Base-by-base conservation (phyloP, 208 protist genomes). In the Wallacemonas sp. region DNA sequence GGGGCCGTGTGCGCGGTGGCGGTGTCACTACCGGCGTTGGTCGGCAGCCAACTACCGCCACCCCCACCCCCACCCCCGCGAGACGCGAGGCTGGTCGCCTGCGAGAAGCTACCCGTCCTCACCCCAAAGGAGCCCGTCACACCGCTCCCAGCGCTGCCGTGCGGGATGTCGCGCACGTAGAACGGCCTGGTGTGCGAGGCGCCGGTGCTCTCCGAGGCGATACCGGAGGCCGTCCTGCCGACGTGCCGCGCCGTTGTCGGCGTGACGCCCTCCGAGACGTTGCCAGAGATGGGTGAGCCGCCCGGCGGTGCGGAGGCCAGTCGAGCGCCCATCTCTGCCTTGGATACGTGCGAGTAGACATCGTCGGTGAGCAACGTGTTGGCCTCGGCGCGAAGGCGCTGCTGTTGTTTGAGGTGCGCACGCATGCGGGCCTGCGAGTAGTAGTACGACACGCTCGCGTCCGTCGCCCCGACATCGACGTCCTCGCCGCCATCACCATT, bases 261-360 rank as follows among this genome's bases (percentile, higher is more conserved):
- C 50, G 50, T 38, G 17, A 57, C 50, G 19, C 50, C 50, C 19
- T 57, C 50, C 6, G 50, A 57, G 9, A 57, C 50, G 29, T 34
- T 57, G n/a, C 55, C 38, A 8, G 55, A 62, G 22, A 44, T 21
- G 17, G 55, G 55, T 15, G 55, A 62, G 33, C 22, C 38, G 10
- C 55, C 55, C 10, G n/a, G 22, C 15, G 6, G 8, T 15, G 55
- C 55, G 37, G 55, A 27, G 36, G 27, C 30, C 50, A 46, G n/a
- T n/a, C 33, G 26, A 12, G 64, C 12, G n/a, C 22, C 60, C 54
- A 32, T 26, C 58, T 86, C 77, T 22, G 59, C 79, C 22, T 54
- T 52, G 0, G 83, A 65, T 2, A 76, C 34, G 68, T 83, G 74
- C 17, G 38, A 62, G 53, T 76, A 83, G 45, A 78, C 79, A 34